Percentiles rank a stretch among this genome's conserved stretches.
Conservation (phyloP, 768 basidiomycete species). For the Mycena rosella region DNA sequence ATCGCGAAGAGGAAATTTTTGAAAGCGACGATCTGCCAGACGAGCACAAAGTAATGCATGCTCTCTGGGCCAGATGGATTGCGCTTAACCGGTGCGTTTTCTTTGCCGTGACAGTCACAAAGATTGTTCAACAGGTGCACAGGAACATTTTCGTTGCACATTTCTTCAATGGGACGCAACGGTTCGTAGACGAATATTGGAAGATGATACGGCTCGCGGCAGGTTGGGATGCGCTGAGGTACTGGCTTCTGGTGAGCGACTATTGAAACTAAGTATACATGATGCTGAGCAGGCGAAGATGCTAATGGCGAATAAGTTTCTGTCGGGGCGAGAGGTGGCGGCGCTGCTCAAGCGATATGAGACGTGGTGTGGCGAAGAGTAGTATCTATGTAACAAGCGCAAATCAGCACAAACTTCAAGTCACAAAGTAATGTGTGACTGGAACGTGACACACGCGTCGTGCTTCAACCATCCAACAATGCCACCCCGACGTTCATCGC, state of each 20-base stretch:
- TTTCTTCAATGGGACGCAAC: slow-evolving; percentile 64
- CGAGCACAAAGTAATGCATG: slow-evolving; percentile 84
- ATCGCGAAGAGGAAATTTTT: slow-evolving; percentile 82
- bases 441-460: slow-evolving; percentile 18
- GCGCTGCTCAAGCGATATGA: slow-evolving; percentile 69
- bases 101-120: background rate
- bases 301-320: slow-evolving; percentile 65
- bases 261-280: background rate
- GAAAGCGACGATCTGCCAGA: slow-evolving; percentile 78
- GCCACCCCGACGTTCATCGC: slow-evolving; percentile 80
- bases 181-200: slow-evolving; percentile 74
- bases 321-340: slow-evolving; percentile 64
- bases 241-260: slow-evolving; percentile 68
- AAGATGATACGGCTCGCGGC: slow-evolving; percentile 76
- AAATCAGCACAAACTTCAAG: too few species aligned
- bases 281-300: background rate
- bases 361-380: slow-evolving; percentile 52
- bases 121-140: slow-evolving; percentile 12
- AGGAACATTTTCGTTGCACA: slow-evolving; percentile 69
- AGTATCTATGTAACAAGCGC: background rate
- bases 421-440: too few species aligned
- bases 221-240: slow-evolving; percentile 73
- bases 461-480: slow-evolving; percentile 50
- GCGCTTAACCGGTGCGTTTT: slow-evolving; percentile 55
- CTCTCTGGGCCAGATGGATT: slow-evolving; percentile 85